phyloP scores from a whole-genome alignment of 140 eudicot species.

The Senecio squalidus region DNA sequence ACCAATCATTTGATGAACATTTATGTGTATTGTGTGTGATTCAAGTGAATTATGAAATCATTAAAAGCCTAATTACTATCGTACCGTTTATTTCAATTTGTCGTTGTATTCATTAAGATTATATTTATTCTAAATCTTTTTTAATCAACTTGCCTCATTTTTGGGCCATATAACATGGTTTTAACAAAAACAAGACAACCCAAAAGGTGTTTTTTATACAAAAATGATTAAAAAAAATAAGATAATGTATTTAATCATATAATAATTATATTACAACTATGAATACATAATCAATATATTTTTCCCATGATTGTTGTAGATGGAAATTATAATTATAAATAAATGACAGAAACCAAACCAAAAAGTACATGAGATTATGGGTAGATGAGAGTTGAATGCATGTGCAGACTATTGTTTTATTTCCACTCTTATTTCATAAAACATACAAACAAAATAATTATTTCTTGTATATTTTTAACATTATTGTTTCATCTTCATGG shows the following conservation, averaged over 20 bases:
- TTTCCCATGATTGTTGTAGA: slow-evolving; percentile 20
- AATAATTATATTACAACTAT: not conserved
- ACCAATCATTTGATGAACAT: slow-evolving; percentile 8
- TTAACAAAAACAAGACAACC: not conserved
- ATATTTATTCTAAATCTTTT: not conserved
- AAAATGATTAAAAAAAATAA: not conserved
- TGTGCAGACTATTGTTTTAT: slow-evolving; percentile 22
- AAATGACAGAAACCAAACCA: slow-evolving; percentile 10
- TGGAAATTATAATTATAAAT: not conserved
- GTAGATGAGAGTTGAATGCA: slow-evolving; percentile 30
- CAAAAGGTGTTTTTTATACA: not conserved
- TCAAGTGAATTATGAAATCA: not conserved
- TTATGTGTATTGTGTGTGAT: not conserved
- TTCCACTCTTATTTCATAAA: slow-evolving; percentile 7
- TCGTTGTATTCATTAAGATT: not conserved
- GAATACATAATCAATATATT: not conserved
- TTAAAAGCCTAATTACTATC: not conserved
- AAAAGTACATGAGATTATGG: slow-evolving; percentile 15
- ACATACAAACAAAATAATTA: slow-evolving; percentile 19
- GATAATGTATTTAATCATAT: not conserved
- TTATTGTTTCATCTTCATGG: slow-evolving; percentile 16
- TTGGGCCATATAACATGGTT: too few relatives aligned
- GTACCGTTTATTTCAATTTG: not conserved
- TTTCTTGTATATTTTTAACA: slow-evolving; percentile 19
- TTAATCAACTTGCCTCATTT: not conserved